A percentile compares a stretch with the other conserved stretches of the same genome.
These are phyloP conservation scores for Suillus bovinus DNA, from an alignment of 768 basidiomycete species.

Conservation along the genomic window DNA sequence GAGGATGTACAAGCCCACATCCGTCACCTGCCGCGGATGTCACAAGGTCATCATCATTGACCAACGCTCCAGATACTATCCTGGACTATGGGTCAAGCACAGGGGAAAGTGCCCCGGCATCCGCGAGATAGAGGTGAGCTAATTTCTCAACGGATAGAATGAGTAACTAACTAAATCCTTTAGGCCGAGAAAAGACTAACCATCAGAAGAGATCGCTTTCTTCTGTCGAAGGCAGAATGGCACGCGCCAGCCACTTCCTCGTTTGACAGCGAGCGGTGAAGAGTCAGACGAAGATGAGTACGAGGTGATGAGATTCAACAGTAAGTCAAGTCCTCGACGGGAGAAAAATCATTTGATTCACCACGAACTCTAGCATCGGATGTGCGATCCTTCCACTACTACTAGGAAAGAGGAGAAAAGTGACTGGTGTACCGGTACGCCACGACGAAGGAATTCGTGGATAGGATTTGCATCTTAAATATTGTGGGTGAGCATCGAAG, in stretches of 20 bases:
- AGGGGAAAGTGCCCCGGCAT: neutral
- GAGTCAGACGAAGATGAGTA: neutral
- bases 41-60: conserved; percentile 33
- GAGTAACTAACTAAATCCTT: neutral
- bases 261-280: neutral
- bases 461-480: conserved; percentile 1
- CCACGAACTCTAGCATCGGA: neutral
- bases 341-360: neutral
- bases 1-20: conserved; percentile 16
- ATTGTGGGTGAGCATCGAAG: neutral
- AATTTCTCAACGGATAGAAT: neutral
- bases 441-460: conserved; percentile 26
- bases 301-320: neutral
- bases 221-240: neutral
- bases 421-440: neutral
- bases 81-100: neutral
- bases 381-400: neutral
- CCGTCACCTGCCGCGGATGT: conserved; percentile 30
- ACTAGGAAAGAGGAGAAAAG: neutral
- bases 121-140: neutral
- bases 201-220: neutral
- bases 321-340: neutral
- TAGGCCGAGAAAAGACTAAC: neutral
- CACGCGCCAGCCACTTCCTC: neutral
- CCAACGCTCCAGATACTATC: conserved; percentile 22